phyloP scores from a whole-genome alignment of 345 rosid genomes.

The Pelargonium nanum region DNA sequence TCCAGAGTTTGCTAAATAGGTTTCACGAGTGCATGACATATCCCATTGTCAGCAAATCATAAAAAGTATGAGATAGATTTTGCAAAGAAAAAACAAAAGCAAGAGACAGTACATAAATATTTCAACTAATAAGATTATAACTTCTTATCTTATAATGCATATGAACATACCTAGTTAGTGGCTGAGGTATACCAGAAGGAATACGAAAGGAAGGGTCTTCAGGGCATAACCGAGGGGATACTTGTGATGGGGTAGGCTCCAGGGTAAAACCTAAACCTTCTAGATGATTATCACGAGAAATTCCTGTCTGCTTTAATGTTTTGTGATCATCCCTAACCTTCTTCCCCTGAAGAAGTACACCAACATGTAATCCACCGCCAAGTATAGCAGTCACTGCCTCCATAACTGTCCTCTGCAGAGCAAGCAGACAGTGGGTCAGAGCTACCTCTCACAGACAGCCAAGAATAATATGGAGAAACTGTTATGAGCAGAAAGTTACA shows the following conservation, averaged over 20 bases:
- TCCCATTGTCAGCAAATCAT: background rate
- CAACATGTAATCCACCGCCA: slow-evolving; percentile 68
- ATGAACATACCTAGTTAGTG: slow-evolving; percentile 46
- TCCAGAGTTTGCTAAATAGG: background rate
- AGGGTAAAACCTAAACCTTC: slow-evolving; percentile 76
- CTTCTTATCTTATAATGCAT: too few species aligned
- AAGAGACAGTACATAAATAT: background rate
- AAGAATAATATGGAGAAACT: too few species aligned
- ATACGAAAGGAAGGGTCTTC: slow-evolving; percentile 31
- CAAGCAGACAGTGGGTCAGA: background rate
- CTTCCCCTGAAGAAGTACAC: slow-evolving; percentile 77
- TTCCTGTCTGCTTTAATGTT: slow-evolving; percentile 71
- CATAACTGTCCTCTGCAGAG: slow-evolving; percentile 68
- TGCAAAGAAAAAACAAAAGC: background rate
- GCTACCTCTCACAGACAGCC: too few species aligned
- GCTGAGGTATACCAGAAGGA: slow-evolving; percentile 36
- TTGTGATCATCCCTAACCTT: slow-evolving; percentile 80
- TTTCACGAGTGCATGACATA: background rate
- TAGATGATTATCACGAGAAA: slow-evolving; percentile 43
- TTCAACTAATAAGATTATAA: too few species aligned
- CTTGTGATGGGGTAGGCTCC: slow-evolving; percentile 62
- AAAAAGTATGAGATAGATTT: too few species aligned
- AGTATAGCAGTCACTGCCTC: slow-evolving; percentile 80
- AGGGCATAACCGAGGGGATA: slow-evolving; percentile 23
- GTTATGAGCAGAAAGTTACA: background rate